Conservation (phyloP, 2,329 filamentous ascomycete genomes). For the Fusarium lateritium region DNA sequence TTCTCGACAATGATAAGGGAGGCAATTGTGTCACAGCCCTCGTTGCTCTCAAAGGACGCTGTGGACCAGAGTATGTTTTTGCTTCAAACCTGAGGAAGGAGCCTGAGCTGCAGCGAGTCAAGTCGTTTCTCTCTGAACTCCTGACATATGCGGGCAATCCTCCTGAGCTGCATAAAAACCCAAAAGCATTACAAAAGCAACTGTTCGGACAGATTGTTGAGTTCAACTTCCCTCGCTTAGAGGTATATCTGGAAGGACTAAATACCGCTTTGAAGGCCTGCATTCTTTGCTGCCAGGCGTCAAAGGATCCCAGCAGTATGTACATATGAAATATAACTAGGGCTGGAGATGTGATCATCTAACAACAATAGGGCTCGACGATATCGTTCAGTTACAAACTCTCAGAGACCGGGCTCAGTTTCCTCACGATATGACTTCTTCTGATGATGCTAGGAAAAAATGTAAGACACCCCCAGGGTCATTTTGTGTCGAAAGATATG, state of each 20-base stretch:
- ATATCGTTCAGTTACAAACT: neutral
- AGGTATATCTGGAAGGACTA: slow-evolving; percentile 7
- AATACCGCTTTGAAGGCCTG: neutral
- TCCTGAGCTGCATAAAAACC: neutral
- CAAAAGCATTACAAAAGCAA: slow-evolving; percentile 5
- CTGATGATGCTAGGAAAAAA: neutral
- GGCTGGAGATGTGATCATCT: neutral
- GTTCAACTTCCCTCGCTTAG: slow-evolving; percentile 11
- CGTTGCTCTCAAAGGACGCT: neutral
- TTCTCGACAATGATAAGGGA: slow-evolving; percentile 6
- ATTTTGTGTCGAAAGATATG: neutral
- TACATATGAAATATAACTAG: too few species aligned
- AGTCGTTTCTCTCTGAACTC: slow-evolving; percentile 3
- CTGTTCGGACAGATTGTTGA: slow-evolving; percentile 6
- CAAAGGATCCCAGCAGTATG: slow-evolving; percentile 4
- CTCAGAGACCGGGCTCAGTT: slow-evolving; percentile 1
- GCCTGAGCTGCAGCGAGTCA: neutral
- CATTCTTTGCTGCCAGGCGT: neutral
- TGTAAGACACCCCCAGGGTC: neutral
- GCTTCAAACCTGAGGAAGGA: neutral
- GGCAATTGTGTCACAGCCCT: slow-evolving; percentile 7
- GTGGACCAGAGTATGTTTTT: slow-evolving; percentile 11
- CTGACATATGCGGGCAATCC: neutral
- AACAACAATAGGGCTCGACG: neutral
- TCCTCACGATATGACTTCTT: slow-evolving; percentile 12